Evolutionary conservation across 2,329 filamentous ascomycete genomes (phyloP).

Genomic region (Gyromitra esculenta): DNA sequence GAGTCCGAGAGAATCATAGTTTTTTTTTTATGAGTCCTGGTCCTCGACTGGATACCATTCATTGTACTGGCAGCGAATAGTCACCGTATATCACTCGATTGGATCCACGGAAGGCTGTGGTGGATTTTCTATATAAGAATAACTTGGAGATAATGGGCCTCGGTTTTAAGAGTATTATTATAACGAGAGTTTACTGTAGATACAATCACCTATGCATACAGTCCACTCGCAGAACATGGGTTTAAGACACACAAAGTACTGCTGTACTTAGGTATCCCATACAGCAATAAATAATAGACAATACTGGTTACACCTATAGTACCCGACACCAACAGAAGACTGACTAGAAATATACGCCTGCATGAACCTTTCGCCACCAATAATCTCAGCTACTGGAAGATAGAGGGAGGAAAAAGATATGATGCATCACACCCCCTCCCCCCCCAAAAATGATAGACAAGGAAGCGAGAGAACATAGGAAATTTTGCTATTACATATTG

Average conservation of each 20-base stretch:
- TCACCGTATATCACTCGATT: too few relatives aligned
- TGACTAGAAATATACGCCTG: not conserved
- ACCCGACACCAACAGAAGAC: not conserved
- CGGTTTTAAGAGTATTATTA: too few relatives aligned
- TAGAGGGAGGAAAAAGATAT: not conserved
- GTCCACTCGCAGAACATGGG: too few relatives aligned
- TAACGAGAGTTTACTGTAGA: too few relatives aligned
- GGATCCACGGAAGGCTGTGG: too few relatives aligned
- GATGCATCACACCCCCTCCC: not conserved
- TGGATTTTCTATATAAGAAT: too few relatives aligned
- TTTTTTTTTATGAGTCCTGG: too few relatives aligned
- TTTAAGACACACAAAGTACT: not conserved
- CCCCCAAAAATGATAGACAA: not conserved
- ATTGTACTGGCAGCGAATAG: too few relatives aligned
- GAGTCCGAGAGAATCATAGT: too few relatives aligned
- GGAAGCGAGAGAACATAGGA: not conserved
- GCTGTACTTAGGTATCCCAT: not conserved
- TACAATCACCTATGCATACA: too few relatives aligned
- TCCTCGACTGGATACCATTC: too few relatives aligned
- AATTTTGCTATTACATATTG: not conserved
- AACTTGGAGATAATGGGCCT: too few relatives aligned
- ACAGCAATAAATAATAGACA: constrained; percentile 1
- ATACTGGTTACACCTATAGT: not conserved
- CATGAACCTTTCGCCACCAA: not conserved
- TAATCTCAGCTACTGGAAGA: not conserved